phyloP scores from a whole-genome alignment of 192 early-diverging fungal species.

The Podila epicladia region DNA sequence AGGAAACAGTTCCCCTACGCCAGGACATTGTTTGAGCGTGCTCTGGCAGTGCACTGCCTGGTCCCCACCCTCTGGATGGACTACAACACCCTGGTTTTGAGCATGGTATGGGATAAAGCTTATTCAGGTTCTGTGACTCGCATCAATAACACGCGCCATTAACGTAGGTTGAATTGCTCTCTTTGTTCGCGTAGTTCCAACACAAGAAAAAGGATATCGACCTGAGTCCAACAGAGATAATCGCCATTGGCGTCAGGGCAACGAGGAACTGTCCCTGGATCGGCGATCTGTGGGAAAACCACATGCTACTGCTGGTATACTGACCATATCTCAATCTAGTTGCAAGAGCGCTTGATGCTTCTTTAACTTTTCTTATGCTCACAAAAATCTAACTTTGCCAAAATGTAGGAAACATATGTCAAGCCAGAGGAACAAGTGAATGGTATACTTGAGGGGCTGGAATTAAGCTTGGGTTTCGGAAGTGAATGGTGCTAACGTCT shows the following conservation, averaged over 20 bases:
- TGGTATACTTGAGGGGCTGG: constrained; percentile 12
- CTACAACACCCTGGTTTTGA: constrained; percentile 70
- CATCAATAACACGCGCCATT: background rate
- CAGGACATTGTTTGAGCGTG: constrained; percentile 73
- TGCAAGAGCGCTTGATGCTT: background rate
- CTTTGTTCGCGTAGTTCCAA: background rate
- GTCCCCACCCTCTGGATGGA: constrained; percentile 72
- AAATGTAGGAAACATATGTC: constrained; percentile 19
- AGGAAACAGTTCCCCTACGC: constrained; percentile 34
- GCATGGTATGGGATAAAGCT: constrained; percentile 10
- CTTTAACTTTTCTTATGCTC: background rate
- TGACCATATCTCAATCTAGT: background rate
- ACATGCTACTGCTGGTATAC: constrained; percentile 23
- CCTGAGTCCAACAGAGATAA: constrained; percentile 34
- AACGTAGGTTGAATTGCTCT: too few species aligned
- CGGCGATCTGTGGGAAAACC: constrained; percentile 67
- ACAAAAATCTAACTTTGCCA: background rate
- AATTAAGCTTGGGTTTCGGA: background rate
- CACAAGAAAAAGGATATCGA: constrained; percentile 49
- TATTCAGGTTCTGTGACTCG: background rate
- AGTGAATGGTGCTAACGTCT: too few species aligned
- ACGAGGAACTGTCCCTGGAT: constrained; percentile 80
- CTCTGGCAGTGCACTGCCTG: constrained; percentile 66
- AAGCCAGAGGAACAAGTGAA: constrained; percentile 20
- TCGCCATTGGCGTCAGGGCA: constrained; percentile 57